These are phyloP conservation scores for Solanum rostratum DNA, from an alignment of 257 asterid species.

Conservation along the genomic window DNA sequence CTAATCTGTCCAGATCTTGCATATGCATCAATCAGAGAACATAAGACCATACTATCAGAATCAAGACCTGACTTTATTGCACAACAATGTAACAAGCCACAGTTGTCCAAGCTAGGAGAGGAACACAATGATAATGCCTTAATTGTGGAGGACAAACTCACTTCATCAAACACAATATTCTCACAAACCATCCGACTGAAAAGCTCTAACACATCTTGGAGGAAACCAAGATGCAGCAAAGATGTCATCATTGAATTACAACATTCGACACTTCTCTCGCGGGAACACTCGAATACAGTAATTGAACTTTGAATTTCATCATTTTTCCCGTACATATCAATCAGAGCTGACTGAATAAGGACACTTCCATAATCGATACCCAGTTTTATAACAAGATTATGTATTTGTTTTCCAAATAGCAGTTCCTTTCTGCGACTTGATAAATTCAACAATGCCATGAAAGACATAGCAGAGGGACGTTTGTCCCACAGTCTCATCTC, in stretches of 20 bases:
- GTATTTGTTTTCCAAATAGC: conserved; percentile 37
- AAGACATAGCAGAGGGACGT: conserved; percentile 40
- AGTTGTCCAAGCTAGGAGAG: conserved; percentile 20
- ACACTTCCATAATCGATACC: conserved; percentile 15
- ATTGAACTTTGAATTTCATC: conserved; percentile 34
- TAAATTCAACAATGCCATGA: conserved; percentile 41
- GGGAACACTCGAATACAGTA: conserved; percentile 17
- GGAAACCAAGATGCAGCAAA: conserved; percentile 26
- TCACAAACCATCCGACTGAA: conserved; percentile 46
- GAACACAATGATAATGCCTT: conserved; percentile 36
- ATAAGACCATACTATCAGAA: conserved; percentile 26
- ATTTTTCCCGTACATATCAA: conserved; percentile 56
- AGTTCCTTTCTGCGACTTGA: conserved; percentile 17
- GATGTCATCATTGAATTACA: conserved; percentile 51
- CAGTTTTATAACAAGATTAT: conserved; percentile 27
- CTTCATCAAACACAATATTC: conserved; percentile 38
- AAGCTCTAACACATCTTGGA: conserved; percentile 39
- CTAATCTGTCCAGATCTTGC: conserved; percentile 31
- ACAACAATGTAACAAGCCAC: conserved; percentile 39
- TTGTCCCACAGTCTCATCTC: conserved; percentile 42
- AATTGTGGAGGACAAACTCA: conserved; percentile 37
- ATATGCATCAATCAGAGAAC: conserved; percentile 56
- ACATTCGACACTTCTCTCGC: conserved; percentile 29
- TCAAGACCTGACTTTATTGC: conserved; percentile 41
- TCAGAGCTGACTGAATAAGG: conserved; percentile 40